Evolutionary conservation across 148 eudicot genomes (phyloP), one percentile per base, ranked within the genome.

Genomic region (Diospyros lotus): DNA sequence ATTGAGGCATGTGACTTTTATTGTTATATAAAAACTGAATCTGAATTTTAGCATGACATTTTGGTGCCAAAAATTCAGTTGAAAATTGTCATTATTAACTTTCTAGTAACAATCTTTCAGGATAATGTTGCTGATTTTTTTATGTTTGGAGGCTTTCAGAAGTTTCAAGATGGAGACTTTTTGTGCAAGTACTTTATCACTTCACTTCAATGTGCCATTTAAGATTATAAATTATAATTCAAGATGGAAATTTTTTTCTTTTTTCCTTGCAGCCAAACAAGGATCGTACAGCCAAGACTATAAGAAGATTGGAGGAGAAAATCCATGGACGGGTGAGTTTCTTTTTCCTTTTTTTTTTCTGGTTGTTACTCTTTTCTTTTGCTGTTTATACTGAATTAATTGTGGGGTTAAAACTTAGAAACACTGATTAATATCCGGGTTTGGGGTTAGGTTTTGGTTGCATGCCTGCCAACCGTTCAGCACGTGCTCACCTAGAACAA

Each of bases 231-330:
- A 28, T 28, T 28, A 28, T 28, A 28, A 28, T 28, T 28, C 28
- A 28, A 28, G 28, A 28, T 28, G 28, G 28, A 28, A 28, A 28
- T 28, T 28, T 28, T 39, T 58, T 45, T 38, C 50, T 15, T 28
- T 28, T 65, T 39, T 78, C 11, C 60, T 71, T 82, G 87, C 91
- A 94, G 98, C 89, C 95, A 73, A 91, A 97, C 45, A 91, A 85
- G 71, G 97, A 91, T 75, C 91, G 98, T 75, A 91, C 90, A 45
- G 90, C 87, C 6, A 91, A 94, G 83, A 94, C 98, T 43, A 58
- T 94, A 73, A 91, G 88, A 77, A 88, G 97, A 82, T 82, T 94
- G 73, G 98, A 94, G 81, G 98, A 90, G 77, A 94, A 91, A 87
- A 88, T 94, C 55, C 86, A 87, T 63, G 98, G 95, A 54, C 87